These are phyloP conservation scores for Ophiocordyceps polyrhachis-furcata DNA, from an alignment of 2,329 filamentous ascomycete species.

Conservation along the genomic window DNA sequence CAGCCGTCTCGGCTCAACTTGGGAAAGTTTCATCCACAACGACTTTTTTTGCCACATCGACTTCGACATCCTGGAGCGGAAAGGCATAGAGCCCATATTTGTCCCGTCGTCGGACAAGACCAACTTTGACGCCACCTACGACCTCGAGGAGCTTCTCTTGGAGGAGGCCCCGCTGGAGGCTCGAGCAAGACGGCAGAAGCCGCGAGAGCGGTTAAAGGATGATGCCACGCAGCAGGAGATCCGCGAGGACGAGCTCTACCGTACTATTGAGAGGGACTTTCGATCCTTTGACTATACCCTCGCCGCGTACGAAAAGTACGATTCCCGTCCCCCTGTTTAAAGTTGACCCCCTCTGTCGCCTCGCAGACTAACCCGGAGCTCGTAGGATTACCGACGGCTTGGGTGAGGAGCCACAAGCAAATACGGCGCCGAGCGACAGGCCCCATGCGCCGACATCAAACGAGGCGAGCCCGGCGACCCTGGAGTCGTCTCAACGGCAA, in stretches of 20 bases:
- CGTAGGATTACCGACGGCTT: slow-evolving; percentile 19
- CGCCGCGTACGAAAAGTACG: slow-evolving; percentile 58
- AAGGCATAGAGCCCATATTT: slow-evolving; percentile 81
- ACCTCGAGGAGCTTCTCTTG: slow-evolving; percentile 78
- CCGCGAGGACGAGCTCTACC: slow-evolving; percentile 80
- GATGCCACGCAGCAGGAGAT: slow-evolving; percentile 94
- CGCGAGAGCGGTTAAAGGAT: slow-evolving; percentile 74
- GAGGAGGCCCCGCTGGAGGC: slow-evolving; percentile 94
- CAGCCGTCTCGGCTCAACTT: slow-evolving; percentile 70
- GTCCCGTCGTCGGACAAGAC: slow-evolving; percentile 92
- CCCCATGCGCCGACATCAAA: slow-evolving; percentile 34
- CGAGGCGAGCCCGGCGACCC: slow-evolving; percentile 24
- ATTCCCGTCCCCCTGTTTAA: not conserved
- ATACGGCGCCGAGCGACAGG: slow-evolving; percentile 1
- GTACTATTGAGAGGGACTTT: slow-evolving; percentile 86
- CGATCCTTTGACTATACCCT: slow-evolving; percentile 89
- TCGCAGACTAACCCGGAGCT: slow-evolving; percentile 4
- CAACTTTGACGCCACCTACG: slow-evolving; percentile 97
- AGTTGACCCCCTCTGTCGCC: not conserved
- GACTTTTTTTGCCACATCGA: slow-evolving; percentile 79
- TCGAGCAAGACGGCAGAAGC: slow-evolving; percentile 80
- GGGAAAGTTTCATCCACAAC: slow-evolving; percentile 69
- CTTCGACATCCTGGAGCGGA: slow-evolving; percentile 67
- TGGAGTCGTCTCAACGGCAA: not conserved
- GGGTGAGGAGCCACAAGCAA: slow-evolving; percentile 4